phyloP scores from a whole-genome alignment of 768 basidiomycete genomes.

The Russula compacta region DNA sequence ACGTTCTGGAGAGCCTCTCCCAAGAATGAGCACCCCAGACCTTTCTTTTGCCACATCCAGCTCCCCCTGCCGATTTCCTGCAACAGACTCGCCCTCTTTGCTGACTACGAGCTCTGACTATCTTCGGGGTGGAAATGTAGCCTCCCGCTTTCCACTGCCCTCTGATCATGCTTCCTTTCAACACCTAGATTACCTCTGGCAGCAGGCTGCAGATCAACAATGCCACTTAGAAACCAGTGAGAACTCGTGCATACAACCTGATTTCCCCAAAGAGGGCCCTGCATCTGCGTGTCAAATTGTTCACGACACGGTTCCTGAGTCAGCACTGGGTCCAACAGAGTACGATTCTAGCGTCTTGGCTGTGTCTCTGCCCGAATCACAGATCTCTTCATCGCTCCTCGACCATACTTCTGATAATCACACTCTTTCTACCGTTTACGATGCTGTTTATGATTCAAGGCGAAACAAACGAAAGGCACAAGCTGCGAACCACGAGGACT shows the following conservation, averaged over 20 bases:
- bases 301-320: background rate
- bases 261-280: background rate
- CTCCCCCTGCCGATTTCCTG: background rate
- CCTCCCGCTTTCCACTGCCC: background rate
- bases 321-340: background rate
- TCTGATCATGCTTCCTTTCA: background rate
- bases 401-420: background rate
- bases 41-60: conserved; percentile 9
- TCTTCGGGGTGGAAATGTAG: background rate
- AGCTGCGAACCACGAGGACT: background rate
- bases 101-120: background rate
- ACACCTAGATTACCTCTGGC: background rate
- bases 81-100: background rate
- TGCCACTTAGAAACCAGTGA: background rate
- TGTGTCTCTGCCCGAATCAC: background rate
- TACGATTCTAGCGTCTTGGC: background rate
- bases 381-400: background rate
- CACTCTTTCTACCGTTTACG: background rate
- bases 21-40: conserved; percentile 7
- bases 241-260: background rate
- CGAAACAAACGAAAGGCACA: conserved; percentile 4
- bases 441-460: background rate
- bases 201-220: background rate
- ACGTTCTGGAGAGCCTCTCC: background rate
- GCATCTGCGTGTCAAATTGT: background rate